phyloP scores from a whole-genome alignment of 345 rosid genomes.

The Microcos paniculata region DNA sequence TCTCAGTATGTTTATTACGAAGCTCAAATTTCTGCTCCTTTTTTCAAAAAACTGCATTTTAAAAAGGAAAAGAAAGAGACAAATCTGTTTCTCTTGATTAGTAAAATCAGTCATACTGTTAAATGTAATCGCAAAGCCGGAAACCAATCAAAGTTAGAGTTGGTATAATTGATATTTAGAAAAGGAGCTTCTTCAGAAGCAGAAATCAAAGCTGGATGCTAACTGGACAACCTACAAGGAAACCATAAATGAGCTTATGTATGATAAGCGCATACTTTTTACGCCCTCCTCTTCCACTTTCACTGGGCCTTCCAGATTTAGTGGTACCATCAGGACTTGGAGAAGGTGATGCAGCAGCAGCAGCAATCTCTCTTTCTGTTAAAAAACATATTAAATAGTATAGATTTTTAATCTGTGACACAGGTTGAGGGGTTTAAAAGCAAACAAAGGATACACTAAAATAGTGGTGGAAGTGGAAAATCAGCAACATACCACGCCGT shows the following conservation, averaged over 20 bases:
- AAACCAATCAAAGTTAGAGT: background rate
- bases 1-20: background rate
- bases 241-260: slow-evolving; percentile 10
- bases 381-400: background rate
- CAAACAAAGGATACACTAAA: background rate
- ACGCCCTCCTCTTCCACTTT: slow-evolving; percentile 93
- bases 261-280: slow-evolving; percentile 62
- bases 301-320: slow-evolving; percentile 68
- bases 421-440: background rate
- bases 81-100: background rate
- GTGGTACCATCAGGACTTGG: slow-evolving; percentile 43
- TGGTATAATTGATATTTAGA: background rate
- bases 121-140: background rate
- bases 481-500: slow-evolving; percentile 57
- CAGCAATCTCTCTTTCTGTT: slow-evolving; percentile 64
- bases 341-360: slow-evolving; percentile 43
- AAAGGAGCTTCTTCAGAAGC: background rate
- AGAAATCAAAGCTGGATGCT: background rate
- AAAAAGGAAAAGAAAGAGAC: background rate
- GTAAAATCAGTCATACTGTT: background rate
- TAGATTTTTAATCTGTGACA: background rate
- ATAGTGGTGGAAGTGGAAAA: background rate
- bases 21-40: background rate
- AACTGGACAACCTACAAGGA: background rate
- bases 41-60: background rate